Base-by-base conservation (phyloP, 108 stramenopile species). In the Stephanodiscus minutulus region DNA sequence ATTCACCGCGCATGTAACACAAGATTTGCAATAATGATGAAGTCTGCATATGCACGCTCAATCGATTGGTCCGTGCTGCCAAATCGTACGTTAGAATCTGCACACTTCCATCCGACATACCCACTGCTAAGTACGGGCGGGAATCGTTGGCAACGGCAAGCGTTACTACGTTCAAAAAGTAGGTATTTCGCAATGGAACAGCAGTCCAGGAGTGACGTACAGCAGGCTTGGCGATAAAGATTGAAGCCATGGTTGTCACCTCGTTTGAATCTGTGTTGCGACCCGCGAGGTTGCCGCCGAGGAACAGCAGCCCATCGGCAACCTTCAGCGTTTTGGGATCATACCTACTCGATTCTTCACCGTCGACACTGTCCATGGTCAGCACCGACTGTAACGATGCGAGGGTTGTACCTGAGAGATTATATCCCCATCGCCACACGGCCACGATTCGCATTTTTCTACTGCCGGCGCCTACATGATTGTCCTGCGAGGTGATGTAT, bases 341-440 rank as follows among this genome's bases (percentile, higher is more conserved):
- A 77, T 88, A 91, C 6, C 70, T 39, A 67, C 47, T 22, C 15
- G 56, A 39, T 12, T 27, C 60, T 36, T 49, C 73, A 25, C 71
- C 86, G 64, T 91, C 86, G 49, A 73, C 66, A 28, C 82, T 66
- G 31, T 52, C 59, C 5, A 87, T 88, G 36, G 83, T 73, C 20
- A 95, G 57, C 6, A 89, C 72, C 24, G 84, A 87, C 57, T 92
- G 91, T 3, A 95, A 36, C 5, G 80, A 70, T 41, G 87, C 67
- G 4, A 72, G 82, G 11, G 67, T 36, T 39, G 41, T 36, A 5
- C 79, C 58, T 11, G 75, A 82, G 60, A 63, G 43, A 61, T 72
- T 79, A 57, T 89, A 87, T 10, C 93, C 93, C 93, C 93, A 95
- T 66, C 87, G 84, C 89, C 89, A 95, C 24, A 92, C 83, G 22